Percentiles rank a stretch among this genome's conserved stretches.
phyloP scores from a whole-genome alignment of 768 basidiomycete species.

The Pleurotus platypus region DNA sequence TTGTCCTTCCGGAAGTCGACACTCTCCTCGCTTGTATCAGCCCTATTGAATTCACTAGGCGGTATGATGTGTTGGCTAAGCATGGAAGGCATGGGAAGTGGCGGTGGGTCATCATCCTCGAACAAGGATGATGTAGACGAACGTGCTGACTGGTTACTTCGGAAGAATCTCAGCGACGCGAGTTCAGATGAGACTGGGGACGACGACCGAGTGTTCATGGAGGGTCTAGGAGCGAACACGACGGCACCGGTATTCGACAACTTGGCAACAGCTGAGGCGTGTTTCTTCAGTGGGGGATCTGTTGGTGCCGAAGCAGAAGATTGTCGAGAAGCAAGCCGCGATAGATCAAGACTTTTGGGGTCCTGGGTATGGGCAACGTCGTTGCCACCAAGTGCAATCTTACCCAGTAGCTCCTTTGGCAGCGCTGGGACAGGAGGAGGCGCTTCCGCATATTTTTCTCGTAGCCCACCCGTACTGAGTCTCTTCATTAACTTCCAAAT shows the following conservation, averaged over 20 bases:
- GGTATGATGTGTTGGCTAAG: constrained; percentile 49
- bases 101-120: constrained; percentile 36
- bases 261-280: constrained; percentile 9
- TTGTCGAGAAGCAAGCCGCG: constrained; percentile 20
- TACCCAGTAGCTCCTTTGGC: constrained; percentile 35
- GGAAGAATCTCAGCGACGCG: constrained; percentile 50
- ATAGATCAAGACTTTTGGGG: constrained; percentile 12
- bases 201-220: constrained; percentile 53
- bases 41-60: constrained; percentile 50
- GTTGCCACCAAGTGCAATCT: constrained; percentile 1
- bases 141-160: constrained; percentile 34
- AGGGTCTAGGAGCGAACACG: constrained; percentile 26
- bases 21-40: constrained; percentile 8
- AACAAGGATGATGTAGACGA: constrained; percentile 57
- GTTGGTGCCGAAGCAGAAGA: constrained; percentile 16
- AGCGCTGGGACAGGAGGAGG: constrained; percentile 62
- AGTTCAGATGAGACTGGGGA: constrained; percentile 61
- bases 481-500: constrained; percentile 71
- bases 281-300: constrained; percentile 12
- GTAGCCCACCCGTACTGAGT: constrained; percentile 60
- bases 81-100: constrained; percentile 27
- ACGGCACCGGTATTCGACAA: constrained; percentile 4
- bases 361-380: constrained; percentile 14
- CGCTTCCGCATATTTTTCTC: constrained; percentile 42
- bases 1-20: neutral